A percentile compares a stretch with the other conserved stretches of the same genome.
These are phyloP conservation scores for Oropetium thomaeum DNA, from an alignment of 176 grass and related monocot genomes.

Conservation along the genomic window DNA sequence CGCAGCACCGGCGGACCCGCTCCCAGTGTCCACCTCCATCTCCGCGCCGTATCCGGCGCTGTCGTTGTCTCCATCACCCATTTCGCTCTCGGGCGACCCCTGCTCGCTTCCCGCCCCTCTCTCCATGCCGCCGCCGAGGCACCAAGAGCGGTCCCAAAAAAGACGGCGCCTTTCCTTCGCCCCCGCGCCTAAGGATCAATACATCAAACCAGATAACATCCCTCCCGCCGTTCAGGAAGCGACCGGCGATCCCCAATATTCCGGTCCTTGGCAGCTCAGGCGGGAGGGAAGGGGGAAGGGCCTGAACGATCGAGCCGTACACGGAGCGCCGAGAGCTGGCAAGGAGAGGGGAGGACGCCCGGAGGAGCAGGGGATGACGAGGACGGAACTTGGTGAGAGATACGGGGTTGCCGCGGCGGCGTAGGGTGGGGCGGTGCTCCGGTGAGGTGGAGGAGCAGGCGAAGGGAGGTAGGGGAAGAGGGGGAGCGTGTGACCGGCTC, in stretches of 20 bases:
- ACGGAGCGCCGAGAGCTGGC: background rate
- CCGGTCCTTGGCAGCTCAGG: background rate
- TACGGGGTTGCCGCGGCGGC: background rate
- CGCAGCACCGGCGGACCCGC: conserved; percentile 1
- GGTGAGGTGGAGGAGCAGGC: conserved; percentile 25
- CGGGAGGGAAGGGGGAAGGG: background rate
- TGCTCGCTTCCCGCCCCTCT: conserved; percentile 48
- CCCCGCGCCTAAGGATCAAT: background rate
- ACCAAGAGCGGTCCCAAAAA: background rate
- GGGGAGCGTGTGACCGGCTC: conserved; percentile 25
- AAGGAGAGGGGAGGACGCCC: background rate
- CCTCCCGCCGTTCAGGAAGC: background rate
- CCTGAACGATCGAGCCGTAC: conserved; percentile 20
- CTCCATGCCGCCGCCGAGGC: conserved; percentile 31
- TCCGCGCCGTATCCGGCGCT: conserved; percentile 42
- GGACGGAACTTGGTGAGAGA: background rate
- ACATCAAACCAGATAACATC: background rate
- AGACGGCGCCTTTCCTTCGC: background rate
- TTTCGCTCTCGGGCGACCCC: conserved; percentile 48
- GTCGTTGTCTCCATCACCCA: conserved; percentile 52
- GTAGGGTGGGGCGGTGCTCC: conserved; percentile 22
- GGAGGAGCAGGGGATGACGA: background rate
- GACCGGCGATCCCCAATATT: background rate
- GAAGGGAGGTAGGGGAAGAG: background rate
- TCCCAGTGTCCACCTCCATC: conserved; percentile 47